Evolutionary conservation across 441 rosid species (phyloP), one percentile per base, ranked within the genome.

Genomic region (Euphorbia corollata): DNA sequence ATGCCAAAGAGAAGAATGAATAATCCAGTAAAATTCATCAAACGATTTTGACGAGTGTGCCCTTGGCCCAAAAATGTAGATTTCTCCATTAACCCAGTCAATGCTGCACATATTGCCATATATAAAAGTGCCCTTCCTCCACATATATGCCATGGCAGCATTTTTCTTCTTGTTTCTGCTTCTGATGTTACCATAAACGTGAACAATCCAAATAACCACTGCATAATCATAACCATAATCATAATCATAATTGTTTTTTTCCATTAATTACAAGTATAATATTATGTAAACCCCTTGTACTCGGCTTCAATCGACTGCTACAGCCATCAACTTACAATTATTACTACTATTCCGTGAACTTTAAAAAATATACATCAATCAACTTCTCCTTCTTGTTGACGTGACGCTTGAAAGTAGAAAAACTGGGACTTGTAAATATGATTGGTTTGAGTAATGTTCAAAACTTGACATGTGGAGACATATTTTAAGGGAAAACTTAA

Each of bases 91-190:
- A 91, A 70, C 24, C 96, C 98, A 4, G 97, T 94, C 11, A 94
- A 77, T 11, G 98, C 97, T 18, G 98, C 77, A 22, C 83, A 85
- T 54, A 87, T 68, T 0, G 89, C 87, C 96, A 88, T 88, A 80
- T 77, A 86, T 0, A 94, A 39, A 7, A 94, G 73, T 6, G 86
- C 84, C 74, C 94, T 84, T 3, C 98, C 99, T 0, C 82, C 86
- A 20, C 85, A 73, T 4, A 89, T 57, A 73, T 91, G 99, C 94
- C 89, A 87, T 10, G 99, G 94, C 51, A 73, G 68, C 79, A 89
- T 48, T 15, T 67, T 76, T 38, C 11, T 4, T 67, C 74, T 86
- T 5, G 82, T 72, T 1, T 0, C 0, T 0, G 0, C 0, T 2
- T 82, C 58, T 69, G 69, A 68, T 11, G 82, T 70, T 3, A 79